Base-by-base conservation (phyloP, 495 filamentous ascomycete genomes). In the Penicillium lividum region DNA sequence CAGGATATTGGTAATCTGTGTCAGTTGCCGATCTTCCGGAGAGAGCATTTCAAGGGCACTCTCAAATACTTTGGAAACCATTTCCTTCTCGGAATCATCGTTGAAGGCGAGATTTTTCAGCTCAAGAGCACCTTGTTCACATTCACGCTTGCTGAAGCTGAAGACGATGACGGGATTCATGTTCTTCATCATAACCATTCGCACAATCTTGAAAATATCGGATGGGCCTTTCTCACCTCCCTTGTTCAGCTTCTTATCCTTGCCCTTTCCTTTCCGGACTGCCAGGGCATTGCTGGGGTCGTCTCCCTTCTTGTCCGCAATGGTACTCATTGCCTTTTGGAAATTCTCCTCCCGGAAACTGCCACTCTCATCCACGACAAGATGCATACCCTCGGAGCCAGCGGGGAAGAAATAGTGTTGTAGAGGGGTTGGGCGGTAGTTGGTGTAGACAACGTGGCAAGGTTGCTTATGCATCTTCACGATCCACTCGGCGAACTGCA, bases 401-500 rank as follows among this genome's bases (percentile, higher is more conserved):
- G 90, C 88, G 3, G 94, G 94, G 75, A 97, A 97, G 78, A 98
- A 92, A 74, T 98, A 98, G 68, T 97, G 92, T 69, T 98, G 94
- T 48, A 98, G 74, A 3, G 94, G 94, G 0, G 95, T 98, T 33
- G 94, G 94, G 64, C 94, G 82, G 79, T 97, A 98, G 73, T 98
- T 92, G 40, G 94, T 98, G 69, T 98, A 98, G 25, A 98, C 94
- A 59, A 98, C 93, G 73, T 98, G 94, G 65, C 94, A 97, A 15
- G 95, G 93, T 68, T 98, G 94, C 50, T 88, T 86, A 73, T 98
- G 94, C 58, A 92, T 97, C 73, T 98, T 97, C 54, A 89, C 89
- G 58, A 98, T 93, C 94, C 94, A 98, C 72, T 98, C 92, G 64
- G 94, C 94, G 66, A 98, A 98, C 69, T 98, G 94, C 88, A 98